Evolutionary conservation across 345 rosid species (phyloP).

Genomic region (Punica granatum): DNA sequence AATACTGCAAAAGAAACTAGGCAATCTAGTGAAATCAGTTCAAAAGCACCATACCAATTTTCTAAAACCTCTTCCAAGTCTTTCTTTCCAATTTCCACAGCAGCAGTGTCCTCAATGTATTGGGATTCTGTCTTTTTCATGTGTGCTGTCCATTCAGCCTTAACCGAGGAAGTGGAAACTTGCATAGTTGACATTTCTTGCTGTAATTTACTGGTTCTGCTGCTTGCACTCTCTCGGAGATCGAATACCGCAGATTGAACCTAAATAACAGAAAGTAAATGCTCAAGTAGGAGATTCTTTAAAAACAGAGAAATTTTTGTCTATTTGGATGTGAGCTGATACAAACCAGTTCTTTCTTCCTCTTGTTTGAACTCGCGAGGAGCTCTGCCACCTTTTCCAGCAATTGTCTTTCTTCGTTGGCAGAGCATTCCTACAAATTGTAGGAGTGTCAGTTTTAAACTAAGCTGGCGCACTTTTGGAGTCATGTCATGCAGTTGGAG

Average conservation of each 20-base stretch:
- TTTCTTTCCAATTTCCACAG: constrained; percentile 69
- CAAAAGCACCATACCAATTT: constrained; percentile 48
- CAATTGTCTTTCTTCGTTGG: constrained; percentile 77
- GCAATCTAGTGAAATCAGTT: not conserved
- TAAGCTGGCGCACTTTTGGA: not conserved
- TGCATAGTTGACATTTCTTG: constrained; percentile 94
- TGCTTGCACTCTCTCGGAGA: constrained; percentile 65
- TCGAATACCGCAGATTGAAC: constrained; percentile 88
- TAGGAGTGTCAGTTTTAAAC: not conserved
- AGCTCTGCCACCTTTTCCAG: constrained; percentile 87
- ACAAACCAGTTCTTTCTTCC: constrained; percentile 83
- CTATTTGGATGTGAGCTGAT: not conserved
- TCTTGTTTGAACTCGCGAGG: constrained; percentile 68
- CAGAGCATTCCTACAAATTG: constrained; percentile 67
- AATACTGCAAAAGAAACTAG: not conserved
- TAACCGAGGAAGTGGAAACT: constrained; percentile 64
- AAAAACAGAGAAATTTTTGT: not conserved
- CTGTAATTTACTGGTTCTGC: constrained; percentile 65
- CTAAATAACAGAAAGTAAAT: constrained; percentile 22
- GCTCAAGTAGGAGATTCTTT: not conserved
- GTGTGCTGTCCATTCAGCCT: constrained; percentile 71
- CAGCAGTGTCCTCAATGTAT: constrained; percentile 59
- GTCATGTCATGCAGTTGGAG: not conserved
- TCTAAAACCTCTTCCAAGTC: constrained; percentile 73
- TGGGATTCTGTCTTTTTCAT: constrained; percentile 75